Evolutionary conservation across 1,284 basidiomycete species (phyloP), one percentile per base, ranked within the genome.

Genomic region (Jaminaea rosea): DNA sequence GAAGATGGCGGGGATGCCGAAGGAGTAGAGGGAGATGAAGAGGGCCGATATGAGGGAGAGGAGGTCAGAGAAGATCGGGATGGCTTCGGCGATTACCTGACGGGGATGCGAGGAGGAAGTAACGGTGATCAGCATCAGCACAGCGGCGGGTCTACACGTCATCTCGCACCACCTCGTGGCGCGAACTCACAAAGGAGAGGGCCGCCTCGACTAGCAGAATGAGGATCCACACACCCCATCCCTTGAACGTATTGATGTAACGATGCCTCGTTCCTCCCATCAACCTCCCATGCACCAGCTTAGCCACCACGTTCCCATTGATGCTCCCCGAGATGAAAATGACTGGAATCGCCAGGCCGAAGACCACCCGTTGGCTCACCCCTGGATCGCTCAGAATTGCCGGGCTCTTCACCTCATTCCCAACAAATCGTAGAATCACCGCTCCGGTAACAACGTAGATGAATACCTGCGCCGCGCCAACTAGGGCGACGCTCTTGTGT

Each of bases 1-100:
- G 76, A 65, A 70, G 88, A 89, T 80, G 31, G 52, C 50, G 4
- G 57, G 58, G 39, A 58, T 53, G 51, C 54, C 63, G 60, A 62
- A 65, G 28, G 56, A 59, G 44, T 60, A 68, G 34, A 55, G 54
- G 10, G 58, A 62, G 27, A 63, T 59, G 55, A 61, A 62, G 10
- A 64, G 56, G 17, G 60, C 56, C 26, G 59, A 60, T 50, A 19
- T 19, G 11, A 66, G 55, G 15, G 57, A 49, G 4, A 67, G 54
- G 26, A 68, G 26, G 24, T 55, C 55, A 6, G 44, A 49, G 52
- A 65, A 67, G 49, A 63, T 57, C 13, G 60, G 60, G 26, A 65
- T 63, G 9, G 56, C 50, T 26, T 66, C 58, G 9, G 61, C 60
- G 24, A 67, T 45, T 29, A 65, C 53, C 46, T 47, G n/a, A n/a